Conservation (phyloP, 164 flowering plant species). For the Chimonanthus salicifolius region DNA sequence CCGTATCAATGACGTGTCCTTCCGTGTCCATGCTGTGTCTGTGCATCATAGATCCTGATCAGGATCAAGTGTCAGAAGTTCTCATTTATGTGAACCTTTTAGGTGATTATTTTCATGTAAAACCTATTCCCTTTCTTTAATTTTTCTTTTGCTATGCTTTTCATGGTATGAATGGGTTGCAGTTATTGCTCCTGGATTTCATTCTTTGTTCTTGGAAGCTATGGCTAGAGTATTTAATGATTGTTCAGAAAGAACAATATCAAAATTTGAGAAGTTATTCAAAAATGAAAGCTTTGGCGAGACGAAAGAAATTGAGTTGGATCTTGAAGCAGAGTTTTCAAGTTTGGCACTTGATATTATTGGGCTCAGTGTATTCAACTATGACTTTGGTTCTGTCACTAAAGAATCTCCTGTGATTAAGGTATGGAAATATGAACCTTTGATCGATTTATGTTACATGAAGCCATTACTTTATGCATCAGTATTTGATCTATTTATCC, state of each 20-base stretch:
- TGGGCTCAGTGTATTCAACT: constrained; percentile 92
- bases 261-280: constrained; percentile 61
- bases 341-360: constrained; percentile 95
- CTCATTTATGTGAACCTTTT: no score
- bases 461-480: background rate
- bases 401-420: constrained; percentile 96
- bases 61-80: no score
- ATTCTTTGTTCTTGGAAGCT: constrained; percentile 79
- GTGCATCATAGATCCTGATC: no score
- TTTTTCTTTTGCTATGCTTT: background rate
- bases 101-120: background rate
- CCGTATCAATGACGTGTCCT: no score
- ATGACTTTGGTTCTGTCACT: constrained; percentile 92
- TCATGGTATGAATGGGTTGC: constrained; percentile 16
- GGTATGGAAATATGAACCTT: constrained; percentile 29
- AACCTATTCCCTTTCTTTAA: background rate
- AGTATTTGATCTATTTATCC: background rate
- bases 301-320: constrained; percentile 50
- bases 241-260: constrained; percentile 64
- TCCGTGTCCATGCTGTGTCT: no score
- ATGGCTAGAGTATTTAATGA: constrained; percentile 68
- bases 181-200: constrained; percentile 97
- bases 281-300: constrained; percentile 26
- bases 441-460: background rate
- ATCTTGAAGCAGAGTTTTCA: constrained; percentile 97